Evolutionary conservation across 1,284 basidiomycete genomes (phyloP).

Genomic region (Golubevia pallescens): DNA sequence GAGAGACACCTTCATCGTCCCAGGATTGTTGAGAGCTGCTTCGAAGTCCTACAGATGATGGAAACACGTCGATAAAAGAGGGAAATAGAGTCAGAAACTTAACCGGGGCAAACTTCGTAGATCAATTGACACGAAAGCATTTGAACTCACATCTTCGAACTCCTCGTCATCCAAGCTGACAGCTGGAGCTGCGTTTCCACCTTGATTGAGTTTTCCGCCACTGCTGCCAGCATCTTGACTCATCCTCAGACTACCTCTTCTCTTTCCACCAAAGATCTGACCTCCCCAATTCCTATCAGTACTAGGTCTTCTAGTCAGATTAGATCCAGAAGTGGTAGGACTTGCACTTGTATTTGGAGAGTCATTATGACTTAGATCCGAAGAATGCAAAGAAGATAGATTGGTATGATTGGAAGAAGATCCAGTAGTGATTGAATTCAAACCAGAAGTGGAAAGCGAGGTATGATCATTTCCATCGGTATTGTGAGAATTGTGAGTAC

Average conservation of each 20-base stretch:
- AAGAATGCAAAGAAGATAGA: too few relatives aligned
- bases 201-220: conserved; percentile 12
- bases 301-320: conserved; percentile 9
- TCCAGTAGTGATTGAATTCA: too few relatives aligned
- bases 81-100: neutral
- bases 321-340: neutral
- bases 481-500: too few relatives aligned
- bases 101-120: neutral
- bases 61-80: neutral
- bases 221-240: conserved; percentile 23
- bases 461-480: too few relatives aligned
- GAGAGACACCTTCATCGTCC: conserved; percentile 89
- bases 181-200: conserved; percentile 2
- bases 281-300: conserved; percentile 24
- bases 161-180: conserved; percentile 17
- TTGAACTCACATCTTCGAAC: conserved; percentile 17
- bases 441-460: too few relatives aligned
- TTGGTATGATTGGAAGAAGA: too few relatives aligned
- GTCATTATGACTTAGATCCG: too few relatives aligned
- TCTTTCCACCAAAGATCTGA: conserved; percentile 33
- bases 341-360: too few relatives aligned
- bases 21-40: conserved; percentile 39
- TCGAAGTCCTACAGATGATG: conserved; percentile 42
- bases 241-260: conserved; percentile 39
- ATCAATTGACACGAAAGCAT: neutral